These are phyloP conservation scores for Rhodotorula taiwanensis DNA, from an alignment of 768 basidiomycete species.

Conservation along the genomic window DNA sequence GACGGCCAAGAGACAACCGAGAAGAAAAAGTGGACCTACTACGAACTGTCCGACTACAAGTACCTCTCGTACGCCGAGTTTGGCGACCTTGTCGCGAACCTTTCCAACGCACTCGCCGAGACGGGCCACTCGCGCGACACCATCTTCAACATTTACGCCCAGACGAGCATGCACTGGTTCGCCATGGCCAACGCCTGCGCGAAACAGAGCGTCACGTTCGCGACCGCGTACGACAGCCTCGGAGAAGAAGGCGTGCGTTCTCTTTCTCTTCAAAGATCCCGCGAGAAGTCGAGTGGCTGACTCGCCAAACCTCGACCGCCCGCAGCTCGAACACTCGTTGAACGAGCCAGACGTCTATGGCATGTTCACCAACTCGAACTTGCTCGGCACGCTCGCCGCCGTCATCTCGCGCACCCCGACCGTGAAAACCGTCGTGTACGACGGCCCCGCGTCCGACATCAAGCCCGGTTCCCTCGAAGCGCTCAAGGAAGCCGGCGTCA, in stretches of 20 bases:
- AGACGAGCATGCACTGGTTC: conserved; percentile 76
- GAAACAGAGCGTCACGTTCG: conserved; percentile 69
- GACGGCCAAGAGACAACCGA: conserved; percentile 75
- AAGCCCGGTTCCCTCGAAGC: conserved; percentile 51
- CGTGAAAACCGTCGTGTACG: conserved; percentile 75
- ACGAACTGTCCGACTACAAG: conserved; percentile 80
- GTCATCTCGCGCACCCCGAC: conserved; percentile 67
- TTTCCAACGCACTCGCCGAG: conserved; percentile 54
- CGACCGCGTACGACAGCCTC: conserved; percentile 93
- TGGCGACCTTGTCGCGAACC: conserved; percentile 57
- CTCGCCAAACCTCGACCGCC: no score
- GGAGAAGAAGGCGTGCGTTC: conserved; percentile 53
- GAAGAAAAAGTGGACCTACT: conserved; percentile 94
- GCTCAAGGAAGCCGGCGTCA: conserved; percentile 48
- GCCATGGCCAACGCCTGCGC: conserved; percentile 68
- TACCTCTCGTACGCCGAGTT: conserved; percentile 69
- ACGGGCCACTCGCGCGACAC: conserved; percentile 61
- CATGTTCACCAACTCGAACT: conserved; percentile 85
- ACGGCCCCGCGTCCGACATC: conserved; percentile 53
- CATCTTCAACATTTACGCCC: conserved; percentile 83
- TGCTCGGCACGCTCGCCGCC: conserved; percentile 67
- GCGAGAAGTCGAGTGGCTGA: not conserved
- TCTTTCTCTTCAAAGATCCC: no score
- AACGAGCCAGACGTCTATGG: conserved; percentile 76
- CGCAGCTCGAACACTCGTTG: conserved; percentile 70